phyloP scores from a whole-genome alignment of 371 early-diverging fungal species.

The Vairimorpha necatrix region DNA sequence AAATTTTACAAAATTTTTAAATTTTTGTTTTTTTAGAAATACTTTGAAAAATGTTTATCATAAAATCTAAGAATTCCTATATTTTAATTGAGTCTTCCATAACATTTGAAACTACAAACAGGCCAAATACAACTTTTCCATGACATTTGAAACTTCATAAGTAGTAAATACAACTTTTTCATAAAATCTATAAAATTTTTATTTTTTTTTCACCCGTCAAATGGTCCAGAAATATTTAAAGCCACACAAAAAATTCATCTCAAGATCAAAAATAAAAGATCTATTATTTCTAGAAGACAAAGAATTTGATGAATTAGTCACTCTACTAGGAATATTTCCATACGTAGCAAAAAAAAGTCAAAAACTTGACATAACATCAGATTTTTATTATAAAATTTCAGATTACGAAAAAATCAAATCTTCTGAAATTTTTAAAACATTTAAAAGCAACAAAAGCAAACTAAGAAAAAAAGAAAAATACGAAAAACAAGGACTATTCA shows the following conservation, averaged over 20 bases:
- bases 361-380: slow-evolving; percentile 34
- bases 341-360: slow-evolving; percentile 34
- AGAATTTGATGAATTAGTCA: slow-evolving; percentile 47
- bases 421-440: slow-evolving; percentile 34
- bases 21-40: no score
- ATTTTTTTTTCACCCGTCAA: neutral
- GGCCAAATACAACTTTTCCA: no score
- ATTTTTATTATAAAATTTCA: slow-evolving; percentile 44
- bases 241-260: slow-evolving; percentile 46
- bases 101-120: no score
- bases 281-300: slow-evolving; percentile 32
- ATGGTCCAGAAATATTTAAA: slow-evolving; percentile 43
- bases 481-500: neutral
- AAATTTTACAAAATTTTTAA: no score
- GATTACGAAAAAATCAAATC: slow-evolving; percentile 47
- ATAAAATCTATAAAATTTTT: no score
- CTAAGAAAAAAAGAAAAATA: slow-evolving; percentile 29
- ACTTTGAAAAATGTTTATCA: no score
- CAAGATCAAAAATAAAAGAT: slow-evolving; percentile 30
- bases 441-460: slow-evolving; percentile 34
- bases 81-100: no score
- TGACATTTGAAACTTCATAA: no score
- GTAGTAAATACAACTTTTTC: no score
- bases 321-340: slow-evolving; percentile 35
- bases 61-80: no score